These are phyloP conservation scores for Citeromyces hawaiiensis DNA, from an alignment of 1,139 yeast species.

Conservation along the genomic window DNA sequence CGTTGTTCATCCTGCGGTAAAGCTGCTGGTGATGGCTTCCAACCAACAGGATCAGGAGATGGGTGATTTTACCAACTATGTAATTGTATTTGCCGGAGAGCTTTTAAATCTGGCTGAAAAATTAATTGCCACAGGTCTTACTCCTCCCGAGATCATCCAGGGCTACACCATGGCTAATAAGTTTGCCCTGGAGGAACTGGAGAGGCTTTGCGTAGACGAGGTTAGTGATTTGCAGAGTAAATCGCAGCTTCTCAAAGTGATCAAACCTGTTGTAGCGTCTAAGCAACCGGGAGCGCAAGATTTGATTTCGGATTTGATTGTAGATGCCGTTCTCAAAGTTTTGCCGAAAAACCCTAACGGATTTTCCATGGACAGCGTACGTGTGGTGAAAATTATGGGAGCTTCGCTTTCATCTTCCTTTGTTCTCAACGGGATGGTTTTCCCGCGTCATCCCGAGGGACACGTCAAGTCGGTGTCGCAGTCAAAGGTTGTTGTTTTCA, in stretches of 20 bases:
- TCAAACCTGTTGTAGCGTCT: slow-evolving; percentile 81
- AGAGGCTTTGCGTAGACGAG: slow-evolving; percentile 47
- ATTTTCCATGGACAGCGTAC: slow-evolving; percentile 83
- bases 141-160: slow-evolving; percentile 80
- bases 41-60: slow-evolving; percentile 91
- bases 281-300: slow-evolving; percentile 90
- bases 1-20: slow-evolving; percentile 95
- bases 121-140: slow-evolving; percentile 71
- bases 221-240: slow-evolving; percentile 45
- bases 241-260: slow-evolving; percentile 54
- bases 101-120: slow-evolving; percentile 74
- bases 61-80: slow-evolving; percentile 70
- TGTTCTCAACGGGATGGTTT: slow-evolving; percentile 95
- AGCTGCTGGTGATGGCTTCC: slow-evolving; percentile 89
- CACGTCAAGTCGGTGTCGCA: slow-evolving; percentile 53
- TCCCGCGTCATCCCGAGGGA: slow-evolving; percentile 95
- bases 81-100: slow-evolving; percentile 81
- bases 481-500: slow-evolving; percentile 84
- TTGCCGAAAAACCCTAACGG: slow-evolving; percentile 43
- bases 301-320: slow-evolving; percentile 61
- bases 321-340: slow-evolving; percentile 73
- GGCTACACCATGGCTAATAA: slow-evolving; percentile 80
- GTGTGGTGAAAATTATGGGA: slow-evolving; percentile 97
- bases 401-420: slow-evolving; percentile 59
- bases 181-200: slow-evolving; percentile 57